Percentiles rank a stretch among this genome's conserved stretches.
phyloP scores from a whole-genome alignment of 2,329 filamentous ascomycete species.

The Penicillium expansum region DNA sequence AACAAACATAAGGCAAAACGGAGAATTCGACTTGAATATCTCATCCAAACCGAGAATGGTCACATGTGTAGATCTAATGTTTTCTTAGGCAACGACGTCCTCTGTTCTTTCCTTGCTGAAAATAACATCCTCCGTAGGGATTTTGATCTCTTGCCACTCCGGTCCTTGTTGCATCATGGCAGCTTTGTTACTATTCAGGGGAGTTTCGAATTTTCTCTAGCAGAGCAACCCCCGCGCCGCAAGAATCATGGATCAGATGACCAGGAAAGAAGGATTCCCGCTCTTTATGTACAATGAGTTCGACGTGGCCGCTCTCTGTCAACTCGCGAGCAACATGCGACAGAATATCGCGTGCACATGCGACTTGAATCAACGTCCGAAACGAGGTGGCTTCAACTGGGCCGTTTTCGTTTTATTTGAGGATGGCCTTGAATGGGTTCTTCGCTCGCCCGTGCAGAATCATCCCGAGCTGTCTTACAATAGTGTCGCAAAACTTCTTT shows the following conservation, averaged over 20 bases:
- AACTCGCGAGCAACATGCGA: not conserved
- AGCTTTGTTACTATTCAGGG: too few species aligned
- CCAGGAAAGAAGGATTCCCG: not conserved
- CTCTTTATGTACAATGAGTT: not conserved
- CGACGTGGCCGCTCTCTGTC: not conserved
- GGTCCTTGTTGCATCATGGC: not conserved
- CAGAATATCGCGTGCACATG: not conserved
- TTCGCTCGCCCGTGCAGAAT: not conserved
- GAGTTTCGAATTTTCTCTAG: not conserved
- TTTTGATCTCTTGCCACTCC: not conserved
- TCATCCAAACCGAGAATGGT: not conserved
- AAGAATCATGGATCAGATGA: not conserved
- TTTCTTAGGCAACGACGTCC: not conserved
- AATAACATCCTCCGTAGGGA: not conserved
- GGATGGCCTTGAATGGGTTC: not conserved
- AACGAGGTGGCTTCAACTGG: not conserved
- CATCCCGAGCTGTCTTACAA: not conserved
- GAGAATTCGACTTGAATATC: not conserved
- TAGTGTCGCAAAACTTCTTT: not conserved
- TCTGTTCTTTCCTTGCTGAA: not conserved
- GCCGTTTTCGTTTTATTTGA: not conserved
- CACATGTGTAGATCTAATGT: not conserved
- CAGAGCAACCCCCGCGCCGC: too few species aligned
- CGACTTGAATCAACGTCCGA: not conserved
- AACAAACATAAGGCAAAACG: not conserved